phyloP scores from a whole-genome alignment of 2,329 filamentous ascomycete species.

The Pyrenophora tritici-repentis region DNA sequence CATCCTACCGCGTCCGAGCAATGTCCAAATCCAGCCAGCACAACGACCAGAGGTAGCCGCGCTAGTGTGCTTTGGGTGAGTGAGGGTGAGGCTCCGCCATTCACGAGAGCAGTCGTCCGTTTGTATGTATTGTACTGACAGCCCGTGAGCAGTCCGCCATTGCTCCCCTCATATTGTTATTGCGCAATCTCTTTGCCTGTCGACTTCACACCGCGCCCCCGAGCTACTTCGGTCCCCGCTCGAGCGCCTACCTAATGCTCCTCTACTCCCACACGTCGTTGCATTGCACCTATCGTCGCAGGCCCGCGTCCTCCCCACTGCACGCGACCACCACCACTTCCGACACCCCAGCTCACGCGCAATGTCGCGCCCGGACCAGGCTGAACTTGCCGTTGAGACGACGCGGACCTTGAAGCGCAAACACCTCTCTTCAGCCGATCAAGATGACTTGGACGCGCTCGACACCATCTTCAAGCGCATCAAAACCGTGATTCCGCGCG shows the following conservation, averaged over 20 bases:
- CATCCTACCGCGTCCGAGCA: conserved; percentile 18
- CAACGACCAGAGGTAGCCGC: conserved; percentile 21
- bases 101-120: conserved; percentile 7
- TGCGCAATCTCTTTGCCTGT: neutral
- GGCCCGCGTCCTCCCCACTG: conserved; percentile 7
- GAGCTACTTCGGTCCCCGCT: conserved; percentile 3
- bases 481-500: conserved; percentile 46
- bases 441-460: conserved; percentile 48
- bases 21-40: conserved; percentile 36
- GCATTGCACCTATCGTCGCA: conserved; percentile 10
- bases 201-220: conserved; percentile 6
- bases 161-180: neutral
- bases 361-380: conserved; percentile 40
- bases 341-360: conserved; percentile 15
- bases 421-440: conserved; percentile 34
- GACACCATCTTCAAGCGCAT: conserved; percentile 52
- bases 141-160: conserved; percentile 1
- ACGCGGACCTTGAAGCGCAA: conserved; percentile 37
- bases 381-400: conserved; percentile 30
- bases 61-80: conserved; percentile 9
- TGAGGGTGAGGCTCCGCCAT: conserved; percentile 16
- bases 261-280: conserved; percentile 16
- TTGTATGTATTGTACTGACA: conserved; percentile 12
- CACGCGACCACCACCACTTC: conserved; percentile 1
- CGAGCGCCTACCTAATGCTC: conserved; percentile 23